Base-by-base conservation (phyloP, 345 rosid genomes). In the Murraya koenigii region DNA sequence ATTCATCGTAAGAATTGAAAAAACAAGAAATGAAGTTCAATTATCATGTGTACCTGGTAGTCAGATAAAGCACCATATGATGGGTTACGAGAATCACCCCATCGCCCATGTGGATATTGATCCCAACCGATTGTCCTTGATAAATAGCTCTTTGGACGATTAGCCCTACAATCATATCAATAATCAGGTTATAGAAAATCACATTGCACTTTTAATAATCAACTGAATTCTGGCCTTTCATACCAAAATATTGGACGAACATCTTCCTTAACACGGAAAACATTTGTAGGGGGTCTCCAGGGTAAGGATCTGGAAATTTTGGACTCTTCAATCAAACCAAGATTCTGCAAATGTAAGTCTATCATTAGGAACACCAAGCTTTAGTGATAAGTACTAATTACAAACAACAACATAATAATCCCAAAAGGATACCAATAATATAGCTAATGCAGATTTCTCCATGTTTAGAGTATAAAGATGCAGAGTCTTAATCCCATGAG, bases 241-340 rank as follows among this genome's bases (percentile, higher is more conserved):
- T 89, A 96, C 98, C 99, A 96, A 85, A 96, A 96, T 75, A 94
- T 94, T 9, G 99, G 99, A 23, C 95, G 95, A 68, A 94, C 97
- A 84, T 90, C 98, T 90, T 96, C 99, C 83, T 88, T 92, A 52
- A 77, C 90, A 69, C 99, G 99, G 86, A 87, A 89, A 80, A 94
- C 83, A 82, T 96, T 96, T 58, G 98, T 86, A 79, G 99, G 95
- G 36, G 86, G 95, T 77, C 99, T 87, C 99, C 99, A 92, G 20
- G 99, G 99, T 76, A 96, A 84, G 72, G 92, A 61, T 75, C 99
- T 90, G 9, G 80, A 82, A 79, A 96, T 82, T 76, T 91, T 92
- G 62, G 99, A 85, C 85, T 96, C 98, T 81, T 94, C 98, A 84
- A 96, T 91, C 81, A 94, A 67, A 72, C 99, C 98, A 82, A 96